Evolutionary conservation across 208 protist genomes (phyloP).

Genomic region (Spongospora subterranea): DNA sequence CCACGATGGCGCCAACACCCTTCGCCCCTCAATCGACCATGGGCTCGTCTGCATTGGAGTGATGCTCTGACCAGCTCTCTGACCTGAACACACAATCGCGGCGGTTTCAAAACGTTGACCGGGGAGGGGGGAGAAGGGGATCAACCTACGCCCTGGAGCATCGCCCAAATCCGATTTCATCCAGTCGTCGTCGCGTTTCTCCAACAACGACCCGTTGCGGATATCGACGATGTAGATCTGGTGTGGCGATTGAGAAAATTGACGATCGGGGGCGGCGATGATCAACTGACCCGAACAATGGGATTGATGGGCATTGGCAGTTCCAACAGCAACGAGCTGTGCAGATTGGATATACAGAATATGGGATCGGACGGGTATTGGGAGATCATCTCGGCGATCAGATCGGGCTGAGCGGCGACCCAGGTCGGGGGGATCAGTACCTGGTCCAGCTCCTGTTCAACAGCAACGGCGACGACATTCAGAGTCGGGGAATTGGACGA

Average conservation of each 20-base stretch:
- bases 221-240: constrained; percentile 11
- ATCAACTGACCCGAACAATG: background rate
- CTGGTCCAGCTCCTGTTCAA: background rate
- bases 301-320: background rate
- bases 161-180: background rate
- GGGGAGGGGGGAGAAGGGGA: no score
- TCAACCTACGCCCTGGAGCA: no score
- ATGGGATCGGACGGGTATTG: constrained; percentile 36
- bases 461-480: no score
- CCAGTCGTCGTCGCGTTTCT: background rate
- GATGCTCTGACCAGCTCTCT: background rate
- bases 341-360: background rate
- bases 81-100: background rate
- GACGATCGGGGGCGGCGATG: background rate
- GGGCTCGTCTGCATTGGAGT: background rate
- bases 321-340: background rate
- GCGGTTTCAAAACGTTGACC: no score
- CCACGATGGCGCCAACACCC: constrained; percentile 11
- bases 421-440: background rate
- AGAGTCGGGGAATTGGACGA: no score
- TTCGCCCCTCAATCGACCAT: background rate
- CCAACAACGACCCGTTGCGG: background rate
- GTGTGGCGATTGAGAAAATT: background rate
- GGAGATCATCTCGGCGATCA: background rate
- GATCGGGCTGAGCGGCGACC: background rate